A percentile compares a stretch with the other conserved stretches of the same genome.
Evolutionary conservation across 768 basidiomycete genomes (phyloP).

Genomic region (Rhizopogon rudus): DNA sequence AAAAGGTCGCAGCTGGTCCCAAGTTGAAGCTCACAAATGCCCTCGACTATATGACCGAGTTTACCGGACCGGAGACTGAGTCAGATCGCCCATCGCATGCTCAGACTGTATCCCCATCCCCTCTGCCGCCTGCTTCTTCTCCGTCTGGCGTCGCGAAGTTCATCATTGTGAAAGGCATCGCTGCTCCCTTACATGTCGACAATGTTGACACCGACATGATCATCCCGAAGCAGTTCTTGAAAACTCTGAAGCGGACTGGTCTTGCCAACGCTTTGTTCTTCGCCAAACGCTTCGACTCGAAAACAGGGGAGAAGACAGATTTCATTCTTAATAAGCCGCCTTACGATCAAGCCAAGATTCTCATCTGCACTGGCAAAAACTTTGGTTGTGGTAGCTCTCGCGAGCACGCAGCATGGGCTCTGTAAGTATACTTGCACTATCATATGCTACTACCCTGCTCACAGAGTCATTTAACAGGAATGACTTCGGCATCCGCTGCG

Average conservation of each 20-base stretch:
- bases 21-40: conserved; percentile 68
- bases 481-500: conserved; percentile 86
- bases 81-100: conserved; percentile 33
- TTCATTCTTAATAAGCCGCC: conserved; percentile 82
- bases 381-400: conserved; percentile 90
- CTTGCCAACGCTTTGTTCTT: conserved; percentile 81
- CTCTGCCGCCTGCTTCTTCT: conserved; percentile 36
- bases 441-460: neutral
- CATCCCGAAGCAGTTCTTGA: conserved; percentile 91
- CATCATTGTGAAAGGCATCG: conserved; percentile 64
- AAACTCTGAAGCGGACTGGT: conserved; percentile 87
- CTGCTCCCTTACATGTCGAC: conserved; percentile 75
- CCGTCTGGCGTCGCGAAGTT: conserved; percentile 58
- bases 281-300: conserved; percentile 71
- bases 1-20: conserved; percentile 38
- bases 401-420: conserved; percentile 87
- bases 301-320: conserved; percentile 76
- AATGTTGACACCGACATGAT: conserved; percentile 94
- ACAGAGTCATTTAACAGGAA: conserved; percentile 37
- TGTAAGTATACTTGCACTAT: conserved; percentile 42
- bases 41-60: conserved; percentile 74
- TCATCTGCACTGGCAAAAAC: conserved; percentile 83
- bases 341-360: conserved; percentile 69
- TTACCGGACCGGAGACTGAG: conserved; percentile 50
- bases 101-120: conserved; percentile 22